A percentile compares a stretch with the other conserved stretches of the same genome.
These are phyloP conservation scores for Taphrina confusa DNA, from an alignment of 1,139 yeast species.

Conservation along the genomic window DNA sequence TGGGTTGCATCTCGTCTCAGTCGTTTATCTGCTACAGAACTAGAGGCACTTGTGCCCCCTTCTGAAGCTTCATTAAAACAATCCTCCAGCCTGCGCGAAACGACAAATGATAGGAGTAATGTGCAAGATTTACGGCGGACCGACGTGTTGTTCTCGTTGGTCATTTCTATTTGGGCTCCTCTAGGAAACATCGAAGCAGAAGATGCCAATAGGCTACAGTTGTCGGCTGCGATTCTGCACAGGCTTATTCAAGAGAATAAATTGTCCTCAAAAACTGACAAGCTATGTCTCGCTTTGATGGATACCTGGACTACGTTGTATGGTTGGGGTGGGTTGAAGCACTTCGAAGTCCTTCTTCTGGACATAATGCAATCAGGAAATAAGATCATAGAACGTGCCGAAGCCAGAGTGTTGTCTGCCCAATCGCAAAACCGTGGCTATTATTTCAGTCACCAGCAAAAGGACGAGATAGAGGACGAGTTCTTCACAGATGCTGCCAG, in stretches of 20 bases:
- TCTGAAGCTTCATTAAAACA: background rate
- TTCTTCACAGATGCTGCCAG: conserved; percentile 21
- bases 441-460: conserved; percentile 11
- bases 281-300: conserved; percentile 17
- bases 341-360: conserved; percentile 20
- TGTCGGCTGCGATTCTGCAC: conserved; percentile 1
- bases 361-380: conserved; percentile 23
- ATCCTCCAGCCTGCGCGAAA: background rate
- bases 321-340: conserved; percentile 22
- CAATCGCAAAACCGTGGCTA: conserved; percentile 6
- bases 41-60: background rate
- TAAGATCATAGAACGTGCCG: conserved; percentile 7
- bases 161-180: conserved; percentile 9
- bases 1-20: conserved; percentile 18
- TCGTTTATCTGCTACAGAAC: background rate
- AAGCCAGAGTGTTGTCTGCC: background rate
- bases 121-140: background rate
- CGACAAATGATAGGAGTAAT: background rate
- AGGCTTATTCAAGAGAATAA: conserved; percentile 15
- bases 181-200: conserved; percentile 12
- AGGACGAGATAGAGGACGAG: conserved; percentile 27
- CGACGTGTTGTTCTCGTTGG: background rate
- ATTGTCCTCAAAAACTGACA: conserved; percentile 6
- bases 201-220: background rate
- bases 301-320: conserved; percentile 16